Evolutionary conservation across 768 basidiomycete genomes (phyloP).

Genomic region (Tylopilus sp.): DNA sequence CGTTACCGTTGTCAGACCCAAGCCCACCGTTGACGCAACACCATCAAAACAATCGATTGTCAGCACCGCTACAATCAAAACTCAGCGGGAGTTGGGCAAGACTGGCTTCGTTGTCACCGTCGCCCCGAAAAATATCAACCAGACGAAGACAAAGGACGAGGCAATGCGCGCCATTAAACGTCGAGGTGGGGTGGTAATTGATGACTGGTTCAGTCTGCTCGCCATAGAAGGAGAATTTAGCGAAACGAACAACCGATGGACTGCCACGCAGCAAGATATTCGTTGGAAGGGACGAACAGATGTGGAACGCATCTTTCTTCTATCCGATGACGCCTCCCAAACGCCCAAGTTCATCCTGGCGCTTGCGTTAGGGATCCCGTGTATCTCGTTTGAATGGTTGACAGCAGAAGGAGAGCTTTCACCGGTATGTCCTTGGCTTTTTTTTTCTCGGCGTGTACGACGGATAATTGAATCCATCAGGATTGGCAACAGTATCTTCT

Average conservation of each 20-base stretch:
- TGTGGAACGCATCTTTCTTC: conserved; percentile 52
- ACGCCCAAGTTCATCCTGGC: conserved; percentile 82
- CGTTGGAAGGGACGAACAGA: conserved; percentile 38
- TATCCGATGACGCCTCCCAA: conserved; percentile 61
- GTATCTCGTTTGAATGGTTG: conserved; percentile 57
- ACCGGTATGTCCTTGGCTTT: conserved; percentile 21
- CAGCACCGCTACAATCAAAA: conserved; percentile 34
- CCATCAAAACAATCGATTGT: conserved; percentile 46
- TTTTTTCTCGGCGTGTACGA: conserved; percentile 1
- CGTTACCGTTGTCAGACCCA: conserved; percentile 39
- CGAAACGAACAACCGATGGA: conserved; percentile 49
- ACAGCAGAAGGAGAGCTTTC: conserved; percentile 29
- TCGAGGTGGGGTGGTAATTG: conserved; percentile 55
- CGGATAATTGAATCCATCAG: conserved; percentile 22
- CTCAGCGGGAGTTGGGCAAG: conserved; percentile 40
- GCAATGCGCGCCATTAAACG: conserved; percentile 43
- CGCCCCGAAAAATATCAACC: conserved; percentile 32
- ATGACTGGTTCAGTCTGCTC: conserved; percentile 59
- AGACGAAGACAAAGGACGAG: conserved; percentile 42
- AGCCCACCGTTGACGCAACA: conserved; percentile 36
- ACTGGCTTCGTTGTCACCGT: conserved; percentile 62
- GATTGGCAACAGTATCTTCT: conserved; percentile 66
- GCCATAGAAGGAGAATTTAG: conserved; percentile 50
- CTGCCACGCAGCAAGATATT: conserved; percentile 46
- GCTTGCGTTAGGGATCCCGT: conserved; percentile 84